A percentile compares a stretch with the other conserved stretches of the same genome.
These are phyloP conservation scores for Silene latifolia DNA, from an alignment of 148 eudicot genomes.

Conservation along the genomic window DNA sequence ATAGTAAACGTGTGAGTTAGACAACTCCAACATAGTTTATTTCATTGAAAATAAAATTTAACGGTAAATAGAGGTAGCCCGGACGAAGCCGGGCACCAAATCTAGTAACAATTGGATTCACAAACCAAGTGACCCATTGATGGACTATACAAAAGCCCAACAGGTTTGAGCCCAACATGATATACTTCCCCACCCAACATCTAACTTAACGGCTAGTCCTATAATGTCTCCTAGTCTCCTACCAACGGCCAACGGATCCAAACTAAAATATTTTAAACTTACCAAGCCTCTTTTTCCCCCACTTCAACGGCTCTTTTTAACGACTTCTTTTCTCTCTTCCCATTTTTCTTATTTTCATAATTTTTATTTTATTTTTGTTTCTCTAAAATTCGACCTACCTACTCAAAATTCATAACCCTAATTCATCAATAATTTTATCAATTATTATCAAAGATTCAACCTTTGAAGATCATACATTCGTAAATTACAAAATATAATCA, in stretches of 20 bases:
- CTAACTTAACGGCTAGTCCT: conserved; percentile 28
- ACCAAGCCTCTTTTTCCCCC: background rate
- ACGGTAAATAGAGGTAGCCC: no score
- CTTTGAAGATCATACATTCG: background rate
- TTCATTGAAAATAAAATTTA: no score
- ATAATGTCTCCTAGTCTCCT: background rate
- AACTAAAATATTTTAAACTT: conserved; percentile 12
- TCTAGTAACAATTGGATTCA: no score
- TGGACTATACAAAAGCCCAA: no score
- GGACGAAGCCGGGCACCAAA: no score
- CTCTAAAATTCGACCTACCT: conserved; percentile 8
- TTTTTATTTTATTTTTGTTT: background rate
- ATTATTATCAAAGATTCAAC: conserved; percentile 1
- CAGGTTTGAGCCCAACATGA: no score
- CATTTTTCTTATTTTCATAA: background rate
- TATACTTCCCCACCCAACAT: no score
- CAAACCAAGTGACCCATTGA: no score
- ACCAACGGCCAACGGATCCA: conserved; percentile 29
- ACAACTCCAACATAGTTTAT: no score
- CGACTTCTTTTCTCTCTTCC: background rate
- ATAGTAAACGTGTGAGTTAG: no score
- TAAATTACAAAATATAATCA: background rate
- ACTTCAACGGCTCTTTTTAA: conserved; percentile 34
- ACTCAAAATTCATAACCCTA: conserved; percentile 16
- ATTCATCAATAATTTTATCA: conserved; percentile 23